These are phyloP conservation scores for Sphagnum magellanicum DNA, from an alignment of 228 moss, liverwort and hornwort genomes.

Conservation along the genomic window DNA sequence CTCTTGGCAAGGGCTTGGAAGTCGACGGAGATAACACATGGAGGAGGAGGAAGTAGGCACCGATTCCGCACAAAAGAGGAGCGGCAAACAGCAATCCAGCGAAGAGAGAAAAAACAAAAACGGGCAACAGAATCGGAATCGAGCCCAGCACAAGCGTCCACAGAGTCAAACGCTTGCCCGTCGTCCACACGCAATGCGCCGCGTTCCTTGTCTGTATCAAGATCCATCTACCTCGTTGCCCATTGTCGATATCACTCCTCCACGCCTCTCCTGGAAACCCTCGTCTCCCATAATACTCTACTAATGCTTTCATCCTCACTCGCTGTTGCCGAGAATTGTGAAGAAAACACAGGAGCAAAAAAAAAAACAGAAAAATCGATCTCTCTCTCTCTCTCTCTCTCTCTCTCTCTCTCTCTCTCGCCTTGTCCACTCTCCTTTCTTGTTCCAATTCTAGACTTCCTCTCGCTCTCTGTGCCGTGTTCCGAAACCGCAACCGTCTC, in stretches of 20 bases:
- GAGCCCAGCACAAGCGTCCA: slow-evolving; percentile 19
- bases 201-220: slow-evolving; percentile 4
- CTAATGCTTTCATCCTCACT: too few species aligned
- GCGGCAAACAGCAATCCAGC: slow-evolving; percentile 16
- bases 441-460: background rate
- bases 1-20: background rate
- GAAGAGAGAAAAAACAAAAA: slow-evolving; percentile 16
- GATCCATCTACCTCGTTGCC: slow-evolving; percentile 3
- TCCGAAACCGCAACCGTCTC: too few species aligned
- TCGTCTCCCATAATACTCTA: too few species aligned
- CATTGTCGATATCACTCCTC: too few species aligned
- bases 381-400: background rate
- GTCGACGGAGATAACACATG: slow-evolving; percentile 3
- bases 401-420: background rate
- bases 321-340: too few species aligned
- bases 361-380: background rate
- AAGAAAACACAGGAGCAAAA: too few species aligned
- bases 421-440: background rate
- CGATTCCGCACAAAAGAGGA: slow-evolving; percentile 21
- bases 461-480: background rate
- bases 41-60: slow-evolving; percentile 21
- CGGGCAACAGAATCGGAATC: slow-evolving; percentile 21
- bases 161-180: slow-evolving; percentile 13
- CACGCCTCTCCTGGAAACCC: too few species aligned
- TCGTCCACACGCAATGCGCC: slow-evolving; percentile 14